phyloP scores from a whole-genome alignment of 2,329 filamentous ascomycete genomes.

The Zymoseptoria brevis region DNA sequence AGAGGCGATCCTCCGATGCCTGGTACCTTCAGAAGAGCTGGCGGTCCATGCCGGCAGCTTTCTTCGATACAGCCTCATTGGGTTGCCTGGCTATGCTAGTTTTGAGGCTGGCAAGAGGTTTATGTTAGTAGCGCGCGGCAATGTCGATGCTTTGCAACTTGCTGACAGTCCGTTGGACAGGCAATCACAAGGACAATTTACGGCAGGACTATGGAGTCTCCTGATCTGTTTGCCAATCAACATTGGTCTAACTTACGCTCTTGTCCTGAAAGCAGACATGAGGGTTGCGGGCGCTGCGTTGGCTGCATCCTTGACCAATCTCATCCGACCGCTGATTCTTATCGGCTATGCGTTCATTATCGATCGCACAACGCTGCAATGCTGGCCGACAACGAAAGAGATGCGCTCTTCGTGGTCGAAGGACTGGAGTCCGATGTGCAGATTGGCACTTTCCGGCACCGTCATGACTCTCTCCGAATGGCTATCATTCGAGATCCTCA shows the following conservation, averaged over 20 bases:
- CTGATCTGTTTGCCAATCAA: conserved; percentile 14
- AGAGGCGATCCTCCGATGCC: conserved; percentile 34
- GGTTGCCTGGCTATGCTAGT: conserved; percentile 46
- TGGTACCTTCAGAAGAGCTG: conserved; percentile 42
- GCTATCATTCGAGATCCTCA: conserved; percentile 24
- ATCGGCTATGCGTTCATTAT: conserved; percentile 40
- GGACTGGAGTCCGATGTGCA: conserved; percentile 30
- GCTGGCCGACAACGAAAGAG: conserved; percentile 34
- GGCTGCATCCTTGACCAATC: conserved; percentile 35
- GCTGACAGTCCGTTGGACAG: neutral
- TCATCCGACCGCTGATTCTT: conserved; percentile 42
- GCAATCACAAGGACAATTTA: conserved; percentile 49
- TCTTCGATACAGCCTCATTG: conserved; percentile 41
- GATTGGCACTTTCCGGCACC: conserved; percentile 18
- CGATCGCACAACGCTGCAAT: conserved; percentile 33
- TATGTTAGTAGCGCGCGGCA: conserved; percentile 19
- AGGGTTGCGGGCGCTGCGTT: conserved; percentile 46
- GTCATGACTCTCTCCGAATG: conserved; percentile 23
- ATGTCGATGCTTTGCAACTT: neutral
- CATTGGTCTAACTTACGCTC: conserved; percentile 11
- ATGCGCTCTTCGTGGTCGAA: conserved; percentile 21
- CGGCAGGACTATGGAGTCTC: conserved; percentile 30
- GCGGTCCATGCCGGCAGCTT: conserved; percentile 45
- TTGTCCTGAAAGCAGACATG: conserved; percentile 29
- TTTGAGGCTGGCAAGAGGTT: conserved; percentile 50